These are phyloP conservation scores for Anethum foeniculum DNA, from an alignment of 140 eudicot genomes.

Conservation along the genomic window DNA sequence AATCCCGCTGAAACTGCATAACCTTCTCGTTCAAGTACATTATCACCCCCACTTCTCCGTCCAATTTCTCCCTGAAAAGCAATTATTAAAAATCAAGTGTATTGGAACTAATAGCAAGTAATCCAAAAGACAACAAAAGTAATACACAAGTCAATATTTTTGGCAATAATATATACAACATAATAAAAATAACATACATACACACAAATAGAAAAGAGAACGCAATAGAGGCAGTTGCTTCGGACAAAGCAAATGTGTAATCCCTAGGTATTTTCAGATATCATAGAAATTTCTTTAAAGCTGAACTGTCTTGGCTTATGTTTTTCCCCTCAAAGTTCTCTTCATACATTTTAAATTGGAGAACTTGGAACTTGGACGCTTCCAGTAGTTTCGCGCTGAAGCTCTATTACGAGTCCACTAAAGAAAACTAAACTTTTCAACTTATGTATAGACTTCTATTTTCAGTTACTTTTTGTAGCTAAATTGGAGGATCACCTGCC, in stretches of 20 bases:
- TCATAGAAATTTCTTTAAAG: neutral
- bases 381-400: neutral
- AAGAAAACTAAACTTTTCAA: neutral
- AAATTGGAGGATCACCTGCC: neutral
- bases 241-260: neutral
- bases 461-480: neutral
- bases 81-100: neutral
- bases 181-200: neutral
- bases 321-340: neutral
- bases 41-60: slow-evolving; percentile 98
- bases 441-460: neutral
- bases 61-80: slow-evolving; percentile 82
- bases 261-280: neutral
- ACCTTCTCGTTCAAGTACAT: slow-evolving; percentile 98
- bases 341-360: neutral
- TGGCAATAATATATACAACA: neutral
- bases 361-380: neutral
- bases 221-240: neutral
- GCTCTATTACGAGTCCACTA: neutral
- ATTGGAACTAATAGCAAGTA: slow-evolving; percentile 2
- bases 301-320: neutral
- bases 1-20: slow-evolving; percentile 96
- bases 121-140: neutral
- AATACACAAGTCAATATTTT: neutral
- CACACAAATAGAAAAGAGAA: neutral